Percentiles rank a stretch among this genome's conserved stretches.
Evolutionary conservation across 495 filamentous ascomycete species (phyloP).

Genomic region (Aspergillus cavernicola): DNA sequence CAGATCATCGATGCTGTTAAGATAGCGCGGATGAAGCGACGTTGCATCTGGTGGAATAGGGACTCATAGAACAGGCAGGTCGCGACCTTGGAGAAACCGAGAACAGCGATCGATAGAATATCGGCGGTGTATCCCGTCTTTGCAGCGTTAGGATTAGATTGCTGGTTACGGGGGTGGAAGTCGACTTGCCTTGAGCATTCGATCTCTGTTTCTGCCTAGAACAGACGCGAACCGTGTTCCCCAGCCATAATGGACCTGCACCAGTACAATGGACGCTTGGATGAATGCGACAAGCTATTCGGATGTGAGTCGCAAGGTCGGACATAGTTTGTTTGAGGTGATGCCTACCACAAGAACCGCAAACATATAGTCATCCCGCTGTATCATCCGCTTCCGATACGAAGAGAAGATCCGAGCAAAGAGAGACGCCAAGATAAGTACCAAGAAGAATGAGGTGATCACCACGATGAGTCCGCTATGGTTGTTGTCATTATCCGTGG

Average conservation of each 20-base stretch:
- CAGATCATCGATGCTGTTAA: conserved; percentile 15
- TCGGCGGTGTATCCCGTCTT: conserved; percentile 12
- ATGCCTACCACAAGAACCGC: conserved; percentile 20
- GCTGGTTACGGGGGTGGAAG: background rate
- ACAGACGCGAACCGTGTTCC: background rate
- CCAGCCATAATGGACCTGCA: conserved; percentile 9
- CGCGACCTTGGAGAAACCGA: conserved; percentile 12
- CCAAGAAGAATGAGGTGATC: conserved; percentile 20
- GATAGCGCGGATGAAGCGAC: conserved; percentile 12
- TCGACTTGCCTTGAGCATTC: conserved; percentile 8
- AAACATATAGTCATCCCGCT: conserved; percentile 24
- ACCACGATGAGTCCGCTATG: conserved; percentile 30
- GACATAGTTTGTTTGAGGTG: background rate
- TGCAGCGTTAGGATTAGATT: background rate
- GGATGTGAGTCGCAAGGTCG: background rate
- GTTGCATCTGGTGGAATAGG: conserved; percentile 4
- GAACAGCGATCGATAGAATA: conserved; percentile 12
- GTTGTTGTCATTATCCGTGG: conserved; percentile 23
- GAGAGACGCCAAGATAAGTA: conserved; percentile 21
- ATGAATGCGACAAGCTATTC: conserved; percentile 1
- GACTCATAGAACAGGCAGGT: conserved; percentile 8
- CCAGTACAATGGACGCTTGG: conserved; percentile 2
- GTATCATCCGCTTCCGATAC: conserved; percentile 9
- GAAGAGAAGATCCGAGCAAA: conserved; percentile 19
- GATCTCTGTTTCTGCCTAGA: background rate